Evolutionary conservation across 202 grass and related monocot genomes (phyloP).

Genomic region (Schoenoplectus triqueter): DNA sequence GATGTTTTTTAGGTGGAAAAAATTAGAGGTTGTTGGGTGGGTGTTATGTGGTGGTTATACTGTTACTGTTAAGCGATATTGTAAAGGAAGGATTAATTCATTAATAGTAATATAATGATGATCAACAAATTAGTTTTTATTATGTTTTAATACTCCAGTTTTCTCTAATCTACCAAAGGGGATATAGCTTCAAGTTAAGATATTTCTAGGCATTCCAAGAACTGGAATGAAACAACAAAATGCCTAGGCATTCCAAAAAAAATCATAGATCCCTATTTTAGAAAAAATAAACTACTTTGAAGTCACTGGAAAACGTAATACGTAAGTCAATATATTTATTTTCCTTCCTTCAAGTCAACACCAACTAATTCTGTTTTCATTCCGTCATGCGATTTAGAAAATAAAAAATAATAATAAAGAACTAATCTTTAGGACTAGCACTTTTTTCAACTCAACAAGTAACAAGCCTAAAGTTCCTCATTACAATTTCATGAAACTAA

Average conservation of each 20-base stretch:
- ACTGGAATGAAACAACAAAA: background rate
- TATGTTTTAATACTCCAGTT: background rate
- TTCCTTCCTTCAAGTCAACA: background rate
- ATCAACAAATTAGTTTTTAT: background rate
- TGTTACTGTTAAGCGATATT: background rate
- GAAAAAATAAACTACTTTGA: background rate
- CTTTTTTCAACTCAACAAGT: background rate
- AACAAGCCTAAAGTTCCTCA: constrained; percentile 23
- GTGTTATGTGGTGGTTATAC: background rate
- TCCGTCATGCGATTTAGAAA: too few relatives aligned
- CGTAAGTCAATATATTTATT: too few relatives aligned
- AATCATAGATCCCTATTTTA: background rate
- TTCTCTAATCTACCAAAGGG: background rate
- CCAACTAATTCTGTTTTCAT: background rate
- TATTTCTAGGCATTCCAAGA: background rate
- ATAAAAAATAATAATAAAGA: constrained; percentile 1
- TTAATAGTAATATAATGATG: constrained; percentile 25
- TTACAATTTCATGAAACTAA: constrained; percentile 1
- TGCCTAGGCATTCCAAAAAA: background rate
- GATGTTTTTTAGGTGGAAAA: too few relatives aligned
- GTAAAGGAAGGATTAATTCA: background rate
- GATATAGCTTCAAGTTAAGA: background rate
- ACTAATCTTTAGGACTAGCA: constrained; percentile 14
- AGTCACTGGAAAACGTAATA: constrained; percentile 13
- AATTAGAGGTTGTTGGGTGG: background rate